Evolutionary conservation across 1,284 basidiomycete species (phyloP).

Genomic region (Agroathelia rolfsii): DNA sequence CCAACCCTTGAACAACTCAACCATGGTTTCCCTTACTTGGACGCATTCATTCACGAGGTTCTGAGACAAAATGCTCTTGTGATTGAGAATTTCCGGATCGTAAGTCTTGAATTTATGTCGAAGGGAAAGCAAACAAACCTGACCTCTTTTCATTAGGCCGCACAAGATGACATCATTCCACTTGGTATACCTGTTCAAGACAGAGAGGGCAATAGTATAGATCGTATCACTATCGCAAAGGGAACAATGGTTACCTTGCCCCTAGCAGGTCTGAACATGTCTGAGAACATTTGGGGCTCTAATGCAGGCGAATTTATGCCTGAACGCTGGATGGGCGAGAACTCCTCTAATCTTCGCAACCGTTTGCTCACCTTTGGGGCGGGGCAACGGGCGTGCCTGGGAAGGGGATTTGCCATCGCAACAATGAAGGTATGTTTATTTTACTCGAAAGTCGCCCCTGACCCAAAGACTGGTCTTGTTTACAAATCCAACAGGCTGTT

Average conservation of each 20-base stretch:
- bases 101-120: too few relatives aligned
- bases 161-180: conserved; percentile 45
- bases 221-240: conserved; percentile 32
- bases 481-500: conserved; percentile 24
- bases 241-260: conserved; percentile 33
- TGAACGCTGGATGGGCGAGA: conserved; percentile 27
- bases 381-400: conserved; percentile 31
- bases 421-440: conserved; percentile 35
- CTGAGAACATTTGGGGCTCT: conserved; percentile 35
- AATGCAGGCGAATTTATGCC: conserved; percentile 30
- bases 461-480: not conserved
- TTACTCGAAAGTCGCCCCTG: not conserved
- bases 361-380: conserved; percentile 32
- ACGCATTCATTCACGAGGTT: conserved; percentile 19
- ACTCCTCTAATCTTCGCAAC: conserved; percentile 20
- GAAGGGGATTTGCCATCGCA: conserved; percentile 28
- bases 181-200: conserved; percentile 32
- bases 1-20: conserved; percentile 18
- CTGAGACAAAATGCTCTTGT: conserved; percentile 15
- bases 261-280: conserved; percentile 34
- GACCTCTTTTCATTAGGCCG: conserved; percentile 22
- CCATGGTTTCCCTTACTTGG: conserved; percentile 18
- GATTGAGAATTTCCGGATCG: conserved; percentile 29
- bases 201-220: conserved; percentile 25
- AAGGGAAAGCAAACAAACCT: conserved; percentile 20